Base-by-base conservation (phyloP, 2,329 filamentous ascomycete species). In the Emmonsiellopsis sp. region DNA sequence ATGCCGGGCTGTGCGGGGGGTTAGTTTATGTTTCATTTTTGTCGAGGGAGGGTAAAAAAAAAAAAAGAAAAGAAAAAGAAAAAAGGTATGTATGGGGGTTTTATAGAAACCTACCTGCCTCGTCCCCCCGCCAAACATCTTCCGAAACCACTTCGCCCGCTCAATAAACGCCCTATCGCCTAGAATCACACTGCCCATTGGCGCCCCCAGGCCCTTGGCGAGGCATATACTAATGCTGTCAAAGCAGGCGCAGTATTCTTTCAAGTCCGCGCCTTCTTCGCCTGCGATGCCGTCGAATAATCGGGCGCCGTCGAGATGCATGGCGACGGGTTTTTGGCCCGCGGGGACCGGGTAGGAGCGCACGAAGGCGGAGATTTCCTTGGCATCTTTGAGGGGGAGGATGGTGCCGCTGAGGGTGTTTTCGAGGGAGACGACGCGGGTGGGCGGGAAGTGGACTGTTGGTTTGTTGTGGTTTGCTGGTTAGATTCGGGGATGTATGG, bases 171-270 rank as follows among this genome's bases (percentile, higher is more conserved):
- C 48, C 21, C 55, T 60, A 3, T 58, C 59, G 13, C 65, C 63
- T 1, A 63, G 60, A 47, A 69, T 61, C 14, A 69, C 55, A 37
- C 64, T 63, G 6, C 66, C 65, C 56, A 68, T 60, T 0, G 66
- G 66, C 9, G 66, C 66, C 17, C 66, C 65, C 9, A 67, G 59
- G 3, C 64, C 63, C 52, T 68, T 68, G 6, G 65, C 60, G 21
- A 69, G 55, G 49, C 65, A 68, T 43, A 69, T 61, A n/a, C 60
- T 63, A 13, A 66, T 61, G 10, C 58, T 64, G 52, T 69, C 66
- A 53, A 69, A 68, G 46, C 60, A 61, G 11, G 56, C 58, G 32
- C 61, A 62, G 52, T 67, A 69, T 2, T 68, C 65, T 32, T 58
- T 58, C 8, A 67, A 47, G 21, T 56, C 53, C 6, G 60, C 55